Percentiles rank a stretch among this genome's conserved stretches.
These are phyloP conservation scores for Earliella scabrosa DNA, from an alignment of 1,284 basidiomycete species.

Conservation along the genomic window DNA sequence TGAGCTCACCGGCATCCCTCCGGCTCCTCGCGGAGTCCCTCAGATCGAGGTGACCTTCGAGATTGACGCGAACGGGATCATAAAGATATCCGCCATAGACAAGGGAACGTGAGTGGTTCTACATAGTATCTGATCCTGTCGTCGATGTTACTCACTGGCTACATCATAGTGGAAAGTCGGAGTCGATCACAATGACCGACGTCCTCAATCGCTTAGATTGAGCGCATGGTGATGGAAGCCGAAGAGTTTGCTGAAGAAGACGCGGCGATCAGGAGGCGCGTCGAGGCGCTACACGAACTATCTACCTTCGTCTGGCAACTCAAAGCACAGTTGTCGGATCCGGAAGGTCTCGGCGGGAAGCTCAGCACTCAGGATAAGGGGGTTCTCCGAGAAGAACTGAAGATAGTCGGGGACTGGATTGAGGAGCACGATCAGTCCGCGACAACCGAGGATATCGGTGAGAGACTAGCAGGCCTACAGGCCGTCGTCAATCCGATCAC, in stretches of 20 bases:
- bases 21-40: constrained; percentile 93
- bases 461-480: constrained; percentile 78
- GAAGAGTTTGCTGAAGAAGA: constrained; percentile 89
- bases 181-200: constrained; percentile 91
- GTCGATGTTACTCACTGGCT: neutral
- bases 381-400: constrained; percentile 79
- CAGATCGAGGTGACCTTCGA: constrained; percentile 96
- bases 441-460: constrained; percentile 87
- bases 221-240: constrained; percentile 89
- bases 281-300: constrained; percentile 85
- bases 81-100: constrained; percentile 87
- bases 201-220: constrained; percentile 88
- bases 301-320: constrained; percentile 82
- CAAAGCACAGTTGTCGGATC: constrained; percentile 85
- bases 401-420: constrained; percentile 91
- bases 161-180: constrained; percentile 72
- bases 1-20: constrained; percentile 91
- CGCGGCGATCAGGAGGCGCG: constrained; percentile 84
- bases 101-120: constrained; percentile 81
- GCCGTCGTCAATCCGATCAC: constrained; percentile 65
- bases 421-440: constrained; percentile 83
- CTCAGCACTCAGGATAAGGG: constrained; percentile 88
- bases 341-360: constrained; percentile 91
- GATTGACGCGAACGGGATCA: constrained; percentile 92
- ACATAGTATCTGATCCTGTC: neutral